phyloP scores from a whole-genome alignment of 352 stramenopile genomes.

The Phytophthora multivora region DNA sequence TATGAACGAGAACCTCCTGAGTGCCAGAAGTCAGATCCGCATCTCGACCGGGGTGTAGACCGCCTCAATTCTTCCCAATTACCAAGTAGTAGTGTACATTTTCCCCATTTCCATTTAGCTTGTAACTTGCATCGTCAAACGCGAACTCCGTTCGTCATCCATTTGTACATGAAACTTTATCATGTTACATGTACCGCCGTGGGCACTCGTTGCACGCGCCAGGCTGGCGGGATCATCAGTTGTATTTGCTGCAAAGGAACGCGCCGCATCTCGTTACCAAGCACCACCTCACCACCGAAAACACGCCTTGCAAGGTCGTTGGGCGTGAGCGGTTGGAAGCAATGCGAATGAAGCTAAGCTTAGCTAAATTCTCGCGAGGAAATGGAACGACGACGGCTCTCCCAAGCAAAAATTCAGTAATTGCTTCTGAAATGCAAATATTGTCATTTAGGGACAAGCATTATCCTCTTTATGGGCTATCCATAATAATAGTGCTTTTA shows the following conservation, averaged over 20 bases:
- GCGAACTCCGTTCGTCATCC: not conserved
- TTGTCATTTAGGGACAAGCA: no score
- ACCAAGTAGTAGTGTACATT: not conserved
- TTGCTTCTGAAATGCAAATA: no score
- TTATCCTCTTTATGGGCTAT: constrained; percentile 1
- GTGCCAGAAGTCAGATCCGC: constrained; percentile 14
- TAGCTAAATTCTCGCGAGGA: no score
- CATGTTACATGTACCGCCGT: not conserved
- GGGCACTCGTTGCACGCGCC: not conserved
- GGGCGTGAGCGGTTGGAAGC: no score
- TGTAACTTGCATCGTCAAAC: constrained; percentile 20
- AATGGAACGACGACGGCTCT: no score
- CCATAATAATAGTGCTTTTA: constrained; percentile 3
- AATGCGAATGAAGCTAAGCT: no score
- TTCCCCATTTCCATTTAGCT: not conserved
- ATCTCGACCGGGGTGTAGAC: not conserved
- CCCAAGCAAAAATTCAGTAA: no score
- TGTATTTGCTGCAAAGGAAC: no score
- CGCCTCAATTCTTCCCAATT: not conserved
- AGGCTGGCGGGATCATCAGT: no score
- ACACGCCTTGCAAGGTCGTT: no score
- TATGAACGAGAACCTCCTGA: constrained; percentile 40
- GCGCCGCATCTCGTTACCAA: no score
- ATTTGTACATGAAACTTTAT: not conserved
- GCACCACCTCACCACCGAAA: no score